Evolutionary conservation across 1,284 basidiomycete genomes (phyloP).

Genomic region (Exsudoporus floridanus): DNA sequence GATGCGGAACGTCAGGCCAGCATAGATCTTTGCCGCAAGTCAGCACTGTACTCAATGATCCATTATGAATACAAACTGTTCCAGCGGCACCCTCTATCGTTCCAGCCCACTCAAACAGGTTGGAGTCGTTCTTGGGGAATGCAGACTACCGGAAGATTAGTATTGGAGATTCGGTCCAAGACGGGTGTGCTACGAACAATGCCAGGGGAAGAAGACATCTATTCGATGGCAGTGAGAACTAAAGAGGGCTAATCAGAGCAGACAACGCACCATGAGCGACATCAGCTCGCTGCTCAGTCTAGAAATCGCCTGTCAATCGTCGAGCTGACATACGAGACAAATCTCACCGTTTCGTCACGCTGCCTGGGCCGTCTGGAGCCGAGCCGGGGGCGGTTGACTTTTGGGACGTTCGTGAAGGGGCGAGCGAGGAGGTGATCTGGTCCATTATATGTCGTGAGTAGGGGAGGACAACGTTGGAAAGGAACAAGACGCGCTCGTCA

Average conservation of each 20-base stretch:
- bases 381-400: conserved; percentile 54
- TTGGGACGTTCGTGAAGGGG: conserved; percentile 51
- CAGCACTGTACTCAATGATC: not conserved
- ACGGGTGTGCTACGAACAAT: conserved; percentile 52
- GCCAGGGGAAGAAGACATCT: conserved; percentile 85
- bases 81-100: conserved; percentile 77
- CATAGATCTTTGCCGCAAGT: conserved; percentile 58
- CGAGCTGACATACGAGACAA: conserved; percentile 5
- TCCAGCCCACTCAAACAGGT: conserved; percentile 81
- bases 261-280: conserved; percentile 73
- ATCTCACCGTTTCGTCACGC: conserved; percentile 75
- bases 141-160: conserved; percentile 58
- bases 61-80: conserved; percentile 43
- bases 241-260: not conserved
- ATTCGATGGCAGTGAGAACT: conserved; percentile 11
- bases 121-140: conserved; percentile 79
- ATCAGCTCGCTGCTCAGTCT: conserved; percentile 80
- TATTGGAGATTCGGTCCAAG: not conserved
- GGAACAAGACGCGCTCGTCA: no score
- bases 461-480: no score
- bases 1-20: conserved; percentile 74
- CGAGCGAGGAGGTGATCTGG: conserved; percentile 67
- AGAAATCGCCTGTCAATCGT: conserved; percentile 11
- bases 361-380: conserved; percentile 59
- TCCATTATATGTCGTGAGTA: no score